Conservation (phyloP, 2,329 filamentous ascomycete species). For the Hymenoscyphus fructigenus region DNA sequence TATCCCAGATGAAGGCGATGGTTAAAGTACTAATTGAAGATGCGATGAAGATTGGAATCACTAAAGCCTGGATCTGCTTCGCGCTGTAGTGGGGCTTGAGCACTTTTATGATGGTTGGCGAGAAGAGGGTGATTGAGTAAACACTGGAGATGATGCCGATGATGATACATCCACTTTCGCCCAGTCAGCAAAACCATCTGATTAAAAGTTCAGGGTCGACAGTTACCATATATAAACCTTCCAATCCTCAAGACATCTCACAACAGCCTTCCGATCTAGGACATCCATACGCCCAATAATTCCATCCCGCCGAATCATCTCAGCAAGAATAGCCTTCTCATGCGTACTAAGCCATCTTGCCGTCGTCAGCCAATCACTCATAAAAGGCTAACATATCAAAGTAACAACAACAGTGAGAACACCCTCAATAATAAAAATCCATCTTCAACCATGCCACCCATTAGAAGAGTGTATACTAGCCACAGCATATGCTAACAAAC, state of each 20-base stretch:
- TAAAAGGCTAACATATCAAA: background rate
- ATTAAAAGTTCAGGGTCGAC: too few relatives aligned
- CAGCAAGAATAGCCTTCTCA: background rate
- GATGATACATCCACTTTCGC: background rate
- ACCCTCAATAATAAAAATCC: background rate
- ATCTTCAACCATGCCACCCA: background rate
- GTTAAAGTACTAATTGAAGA: background rate
- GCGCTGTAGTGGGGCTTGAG: background rate
- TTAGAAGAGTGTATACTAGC: background rate
- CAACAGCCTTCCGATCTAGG: background rate
- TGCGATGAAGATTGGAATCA: background rate
- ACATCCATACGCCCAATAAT: background rate
- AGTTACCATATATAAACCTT: background rate
- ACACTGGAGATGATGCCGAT: background rate
- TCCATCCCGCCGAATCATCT: background rate
- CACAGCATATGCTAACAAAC: background rate
- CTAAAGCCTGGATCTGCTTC: background rate
- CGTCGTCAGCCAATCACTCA: background rate
- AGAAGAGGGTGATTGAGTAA: background rate
- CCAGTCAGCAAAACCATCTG: too few relatives aligned
- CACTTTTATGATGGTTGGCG: background rate
- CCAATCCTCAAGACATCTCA: background rate
- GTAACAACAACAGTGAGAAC: background rate
- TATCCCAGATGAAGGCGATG: background rate
- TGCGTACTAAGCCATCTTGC: background rate